phyloP scores from a whole-genome alignment of 2,329 filamentous ascomycete species.

The Westerdykella ornata region DNA sequence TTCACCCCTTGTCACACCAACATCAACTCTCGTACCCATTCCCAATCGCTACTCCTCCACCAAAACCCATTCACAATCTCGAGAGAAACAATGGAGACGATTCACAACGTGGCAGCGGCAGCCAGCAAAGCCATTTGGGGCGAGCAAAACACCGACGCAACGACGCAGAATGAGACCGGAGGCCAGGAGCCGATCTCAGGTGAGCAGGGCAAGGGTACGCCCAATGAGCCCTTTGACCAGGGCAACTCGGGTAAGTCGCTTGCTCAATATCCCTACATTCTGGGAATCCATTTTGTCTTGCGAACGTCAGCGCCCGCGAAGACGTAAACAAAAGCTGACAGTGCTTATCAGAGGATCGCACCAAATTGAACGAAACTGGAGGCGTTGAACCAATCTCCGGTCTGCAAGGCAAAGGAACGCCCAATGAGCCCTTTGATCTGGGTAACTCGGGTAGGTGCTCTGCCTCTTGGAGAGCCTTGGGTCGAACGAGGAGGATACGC shows the following conservation, averaged over 20 bases:
- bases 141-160: constrained; percentile 17
- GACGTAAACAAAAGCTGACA: constrained; percentile 1
- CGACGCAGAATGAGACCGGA: constrained; percentile 32
- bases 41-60: neutral
- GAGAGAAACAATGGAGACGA: constrained; percentile 32
- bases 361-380: constrained; percentile 14
- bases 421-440: constrained; percentile 68
- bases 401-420: constrained; percentile 57
- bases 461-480: neutral
- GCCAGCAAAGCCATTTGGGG: constrained; percentile 37
- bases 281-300: neutral
- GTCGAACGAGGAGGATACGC: too few species aligned
- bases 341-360: constrained; percentile 3
- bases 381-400: constrained; percentile 66
- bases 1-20: neutral
- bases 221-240: constrained; percentile 68
- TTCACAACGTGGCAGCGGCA: constrained; percentile 30
- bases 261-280: neutral
- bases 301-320: neutral
- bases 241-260: constrained; percentile 58
- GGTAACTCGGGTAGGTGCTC: constrained; percentile 59
- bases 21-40: neutral
- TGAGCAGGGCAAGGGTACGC: constrained; percentile 57
- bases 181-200: constrained; percentile 66
- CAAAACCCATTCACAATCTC: neutral